Evolutionary conservation across 495 filamentous ascomycete genomes (phyloP).

Genomic region (Penicillium chermesinum): DNA sequence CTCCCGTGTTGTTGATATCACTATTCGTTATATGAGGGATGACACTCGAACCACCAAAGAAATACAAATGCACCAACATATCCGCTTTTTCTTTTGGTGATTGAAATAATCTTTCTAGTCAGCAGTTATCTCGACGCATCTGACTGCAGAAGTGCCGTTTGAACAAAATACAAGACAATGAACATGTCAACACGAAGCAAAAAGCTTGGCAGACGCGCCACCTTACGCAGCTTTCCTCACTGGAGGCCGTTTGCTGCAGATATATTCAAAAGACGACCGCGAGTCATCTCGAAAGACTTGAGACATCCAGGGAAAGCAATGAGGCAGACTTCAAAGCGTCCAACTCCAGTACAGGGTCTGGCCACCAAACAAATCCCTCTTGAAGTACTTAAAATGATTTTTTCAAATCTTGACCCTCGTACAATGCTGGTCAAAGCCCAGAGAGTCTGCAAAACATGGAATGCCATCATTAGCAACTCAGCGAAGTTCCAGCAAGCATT

Average conservation of each 20-base stretch:
- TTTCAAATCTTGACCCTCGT: neutral
- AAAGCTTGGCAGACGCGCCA: neutral
- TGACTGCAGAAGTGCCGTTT: too few species aligned
- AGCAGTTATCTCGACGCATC: too few species aligned
- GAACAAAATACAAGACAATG: too few species aligned
- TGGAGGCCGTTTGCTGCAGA: neutral
- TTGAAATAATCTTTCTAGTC: too few species aligned
- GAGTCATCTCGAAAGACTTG: too few species aligned
- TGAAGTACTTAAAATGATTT: neutral
- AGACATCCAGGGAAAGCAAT: neutral
- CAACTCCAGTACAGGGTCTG: neutral
- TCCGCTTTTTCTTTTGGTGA: neutral
- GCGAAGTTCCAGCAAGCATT: neutral
- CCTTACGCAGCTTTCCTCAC: neutral
- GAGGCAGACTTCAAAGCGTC: neutral
- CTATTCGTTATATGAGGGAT: too few species aligned
- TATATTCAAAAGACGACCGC: neutral
- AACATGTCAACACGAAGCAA: neutral
- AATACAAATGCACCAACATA: too few species aligned
- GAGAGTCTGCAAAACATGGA: neutral
- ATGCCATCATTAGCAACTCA: neutral
- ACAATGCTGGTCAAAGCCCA: neutral
- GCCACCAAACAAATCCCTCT: neutral
- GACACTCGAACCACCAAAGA: too few species aligned
- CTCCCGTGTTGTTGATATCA: neutral